Evolutionary conservation across 176 grass and related monocot genomes (phyloP).

Genomic region (Canna indica): DNA sequence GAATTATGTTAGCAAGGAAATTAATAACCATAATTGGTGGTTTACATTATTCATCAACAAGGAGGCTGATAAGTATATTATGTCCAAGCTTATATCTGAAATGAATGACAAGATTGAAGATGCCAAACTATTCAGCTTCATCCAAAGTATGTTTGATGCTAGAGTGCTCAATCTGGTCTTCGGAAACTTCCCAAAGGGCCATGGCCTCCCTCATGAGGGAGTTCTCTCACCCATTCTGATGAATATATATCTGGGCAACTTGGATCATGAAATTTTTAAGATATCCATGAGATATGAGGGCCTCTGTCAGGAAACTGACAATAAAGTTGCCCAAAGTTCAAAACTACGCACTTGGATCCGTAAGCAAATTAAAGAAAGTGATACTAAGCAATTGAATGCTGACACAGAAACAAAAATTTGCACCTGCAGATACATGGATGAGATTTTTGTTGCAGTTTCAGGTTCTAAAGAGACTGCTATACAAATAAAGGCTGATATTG

Average conservation of each 20-base stretch:
- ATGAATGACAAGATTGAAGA: constrained; percentile 76
- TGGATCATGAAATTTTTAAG: constrained; percentile 67
- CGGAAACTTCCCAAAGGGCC: constrained; percentile 76
- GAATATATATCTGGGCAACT: constrained; percentile 82
- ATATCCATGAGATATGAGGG: constrained; percentile 84
- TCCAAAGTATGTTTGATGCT: constrained; percentile 73
- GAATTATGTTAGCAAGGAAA: constrained; percentile 56
- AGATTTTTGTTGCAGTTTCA: constrained; percentile 76
- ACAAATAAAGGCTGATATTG: constrained; percentile 55
- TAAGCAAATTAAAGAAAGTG: constrained; percentile 52
- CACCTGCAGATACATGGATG: constrained; percentile 93
- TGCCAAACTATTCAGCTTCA: constrained; percentile 37
- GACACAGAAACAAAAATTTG: constrained; percentile 33
- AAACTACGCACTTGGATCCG: constrained; percentile 71
- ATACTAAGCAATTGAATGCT: constrained; percentile 21
- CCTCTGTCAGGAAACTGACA: constrained; percentile 27
- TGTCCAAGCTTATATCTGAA: constrained; percentile 47
- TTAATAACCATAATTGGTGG: constrained; percentile 57
- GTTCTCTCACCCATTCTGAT: constrained; percentile 73
- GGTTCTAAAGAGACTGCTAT: constrained; percentile 52
- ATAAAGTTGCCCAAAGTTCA: constrained; percentile 28
- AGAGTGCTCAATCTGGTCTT: constrained; percentile 72
- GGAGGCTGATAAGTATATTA: constrained; percentile 41
- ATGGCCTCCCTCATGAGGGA: constrained; percentile 89
- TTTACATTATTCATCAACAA: constrained; percentile 78